Conservation (phyloP, 371 early-diverging fungal genomes). For the Mortierella sp. region DNA sequence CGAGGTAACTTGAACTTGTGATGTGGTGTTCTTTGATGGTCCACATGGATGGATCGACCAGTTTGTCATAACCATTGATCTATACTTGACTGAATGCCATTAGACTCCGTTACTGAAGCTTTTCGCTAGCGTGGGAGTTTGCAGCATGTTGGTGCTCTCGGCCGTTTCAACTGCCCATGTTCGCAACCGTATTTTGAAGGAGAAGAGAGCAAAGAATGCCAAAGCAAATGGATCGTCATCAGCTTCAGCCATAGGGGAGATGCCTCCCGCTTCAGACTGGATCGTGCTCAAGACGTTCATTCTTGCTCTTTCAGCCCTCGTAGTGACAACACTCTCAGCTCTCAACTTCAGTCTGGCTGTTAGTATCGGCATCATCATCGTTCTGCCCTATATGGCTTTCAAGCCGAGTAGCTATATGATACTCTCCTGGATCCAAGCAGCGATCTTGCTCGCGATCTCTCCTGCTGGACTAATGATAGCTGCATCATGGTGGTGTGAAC, state of each 20-base stretch:
- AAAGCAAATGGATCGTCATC: neutral
- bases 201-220: conserved; percentile 2
- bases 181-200: conserved; percentile 18
- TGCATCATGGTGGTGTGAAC: conserved; percentile 35
- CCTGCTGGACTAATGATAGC: conserved; percentile 62
- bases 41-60: too few relatives aligned
- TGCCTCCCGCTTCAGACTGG: conserved; percentile 53
- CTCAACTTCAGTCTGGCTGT: conserved; percentile 89
- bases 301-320: conserved; percentile 73
- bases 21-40: neutral
- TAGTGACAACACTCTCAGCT: conserved; percentile 80
- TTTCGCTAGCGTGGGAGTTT: conserved; percentile 33
- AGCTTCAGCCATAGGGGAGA: neutral
- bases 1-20: conserved; percentile 14
- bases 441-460: conserved; percentile 57
- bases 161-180: conserved; percentile 38
- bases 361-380: conserved; percentile 71
- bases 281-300: conserved; percentile 77
- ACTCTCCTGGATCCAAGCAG: conserved; percentile 53
- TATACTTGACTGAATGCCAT: neutral
- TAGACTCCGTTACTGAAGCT: conserved; percentile 49
- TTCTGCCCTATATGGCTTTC: conserved; percentile 72
- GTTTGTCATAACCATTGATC: neutral
- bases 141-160: conserved; percentile 32
- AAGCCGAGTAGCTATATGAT: conserved; percentile 52